Base-by-base conservation (phyloP, 208 protist species). In the Spongospora subterranea region DNA sequence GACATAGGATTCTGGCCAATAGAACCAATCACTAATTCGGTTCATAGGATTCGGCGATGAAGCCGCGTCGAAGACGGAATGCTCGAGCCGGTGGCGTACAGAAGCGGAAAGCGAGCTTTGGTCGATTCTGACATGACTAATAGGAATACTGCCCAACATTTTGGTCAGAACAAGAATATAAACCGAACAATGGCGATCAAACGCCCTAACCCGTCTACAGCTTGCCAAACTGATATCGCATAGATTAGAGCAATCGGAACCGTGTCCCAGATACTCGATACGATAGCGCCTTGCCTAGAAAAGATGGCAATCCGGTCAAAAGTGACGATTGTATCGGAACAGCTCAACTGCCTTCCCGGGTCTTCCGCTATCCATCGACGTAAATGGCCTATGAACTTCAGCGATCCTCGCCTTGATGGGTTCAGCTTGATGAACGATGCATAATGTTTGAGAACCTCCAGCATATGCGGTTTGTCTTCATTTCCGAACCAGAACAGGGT, bases 331-430 rank as follows among this genome's bases (percentile, higher is more conserved):
- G 17, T 65, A 29, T 17, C 29, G 54, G 20, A 65, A 17, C 20
- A 32, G 20, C 20, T 32, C 29, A 29, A 29, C 54, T 32, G 54
- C 54, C 17, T 17, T 65, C 54, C 54, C 29, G 54, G 54, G 29
- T 65, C 54, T 65, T 65, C 54, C 54, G 54, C 54, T 17, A 65
- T 65, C 54, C 54, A 65, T 29, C 54, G 54, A 32, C 54, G 54
- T 29, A 65, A 17, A 65, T 65, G 54, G 54, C 54, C 54, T 32
- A 65, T 29, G 54, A 65, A 65, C 29, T 65, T 17, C 54, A 65
- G 20, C 17, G 54, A 17, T 29, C 20, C 29, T 32, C 54, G 54
- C 29, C 54, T 17, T 65, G 54, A 29, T 32, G 17, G 20, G 54
- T 17, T 17, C 17, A 65, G 54, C 54, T 29, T 29, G 20, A 65